Conservation (phyloP, 305 asterid genomes). For the Fraxinus baroniana region DNA sequence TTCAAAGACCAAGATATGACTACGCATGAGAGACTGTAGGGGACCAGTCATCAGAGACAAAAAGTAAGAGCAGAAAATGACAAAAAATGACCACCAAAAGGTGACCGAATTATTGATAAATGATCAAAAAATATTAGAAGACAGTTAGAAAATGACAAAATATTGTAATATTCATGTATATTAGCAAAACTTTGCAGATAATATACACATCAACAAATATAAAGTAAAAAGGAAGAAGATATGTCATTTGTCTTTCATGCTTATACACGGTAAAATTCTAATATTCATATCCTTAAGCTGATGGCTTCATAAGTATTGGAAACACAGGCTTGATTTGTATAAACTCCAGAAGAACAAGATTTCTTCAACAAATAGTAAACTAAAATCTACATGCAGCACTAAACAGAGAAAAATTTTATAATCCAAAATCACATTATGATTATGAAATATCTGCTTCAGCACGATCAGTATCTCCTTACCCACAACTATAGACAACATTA, state of each 20-base stretch:
- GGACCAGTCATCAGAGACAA: not conserved
- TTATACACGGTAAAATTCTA: not conserved
- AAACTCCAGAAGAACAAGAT: slow-evolving; percentile 12
- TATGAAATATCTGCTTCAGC: slow-evolving; percentile 5
- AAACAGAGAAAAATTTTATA: not conserved
- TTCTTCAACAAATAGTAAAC: not conserved
- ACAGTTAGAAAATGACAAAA: not conserved
- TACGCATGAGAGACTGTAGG: not conserved
- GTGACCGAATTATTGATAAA: not conserved
- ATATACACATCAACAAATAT: not conserved
- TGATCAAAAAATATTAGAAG: not conserved
- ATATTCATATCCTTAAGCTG: not conserved
- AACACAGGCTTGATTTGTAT: not conserved
- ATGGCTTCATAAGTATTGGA: not conserved
- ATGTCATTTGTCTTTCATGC: not conserved
- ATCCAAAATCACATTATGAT: slow-evolving; percentile 13
- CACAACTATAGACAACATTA: slow-evolving; percentile 77
- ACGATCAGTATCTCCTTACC: slow-evolving; percentile 55
- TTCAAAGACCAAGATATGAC: slow-evolving; percentile 10
- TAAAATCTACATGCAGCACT: not conserved
- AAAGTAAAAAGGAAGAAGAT: not conserved
- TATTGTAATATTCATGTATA: not conserved
- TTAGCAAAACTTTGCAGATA: not conserved
- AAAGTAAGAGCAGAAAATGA: not conserved
- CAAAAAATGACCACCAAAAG: not conserved